Evolutionary conservation across 441 rosid species (phyloP), one percentile per base, ranked within the genome.

Genomic region (Adansonia madagascariensis): DNA sequence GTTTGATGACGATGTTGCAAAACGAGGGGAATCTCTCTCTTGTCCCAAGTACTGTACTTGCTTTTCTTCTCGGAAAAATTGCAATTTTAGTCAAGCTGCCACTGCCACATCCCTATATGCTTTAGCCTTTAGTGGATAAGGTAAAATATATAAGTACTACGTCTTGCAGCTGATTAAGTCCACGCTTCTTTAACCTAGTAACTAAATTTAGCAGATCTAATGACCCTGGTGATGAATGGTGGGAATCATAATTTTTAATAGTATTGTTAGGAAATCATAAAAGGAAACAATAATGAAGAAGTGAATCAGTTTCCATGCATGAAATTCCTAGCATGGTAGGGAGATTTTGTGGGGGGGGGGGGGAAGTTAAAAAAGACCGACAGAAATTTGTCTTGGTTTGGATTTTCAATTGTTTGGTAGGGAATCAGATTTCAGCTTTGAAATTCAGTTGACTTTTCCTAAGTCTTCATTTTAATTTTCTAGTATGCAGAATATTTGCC

Each of bases 11-110:
- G 82, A 71, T 78, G 59, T 76, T 79, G 80, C 68, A 78, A 67
- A 75, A 74, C 35, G 78, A 57, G 62, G 64, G 76, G 88, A 83
- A 83, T 86, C 88, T 87, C 64, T 76, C 76, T 77, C 20, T 75
- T 72, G 68, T 55, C 69, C 39, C 6, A 39, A 75, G 49, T 65
- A 74, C 79, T 67, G 78, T 80, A 68, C 75, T 78, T 77, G 78
- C 80, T 75, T 76, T 81, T 81, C 55, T 24, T 24, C 59, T 18
- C 22, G 75, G 55, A 20, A 52, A 50, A 27, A 27, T 27, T 1
- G 31, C 22, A 41, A 74, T 66, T 12, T 55, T 27, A 27, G 68
- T 62, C 59, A 9, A 9, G 31, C 31, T 46, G 24, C 24, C 24
- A 24, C 14, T 31, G 67, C 44, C 67, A 27, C 67, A 8, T 62